Conservation (phyloP, 352 stramenopile genomes). For the Phytophthora sojae region DNA sequence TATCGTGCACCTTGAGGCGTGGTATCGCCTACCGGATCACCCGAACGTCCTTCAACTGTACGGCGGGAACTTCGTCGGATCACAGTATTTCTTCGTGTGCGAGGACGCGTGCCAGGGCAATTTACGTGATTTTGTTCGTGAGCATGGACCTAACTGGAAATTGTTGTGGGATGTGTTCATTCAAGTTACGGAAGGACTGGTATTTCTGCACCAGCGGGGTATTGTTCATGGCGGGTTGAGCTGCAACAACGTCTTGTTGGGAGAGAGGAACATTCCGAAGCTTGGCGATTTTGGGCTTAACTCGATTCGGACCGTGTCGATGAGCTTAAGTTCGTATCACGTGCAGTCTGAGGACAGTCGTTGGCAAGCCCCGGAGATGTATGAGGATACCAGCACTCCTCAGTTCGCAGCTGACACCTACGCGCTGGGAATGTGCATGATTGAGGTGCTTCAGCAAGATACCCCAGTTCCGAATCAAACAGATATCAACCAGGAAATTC, state of each 20-base stretch:
- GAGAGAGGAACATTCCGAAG: conserved; percentile 11
- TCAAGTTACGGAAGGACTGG: conserved; percentile 37
- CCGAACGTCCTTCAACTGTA: conserved; percentile 15
- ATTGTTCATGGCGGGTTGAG: conserved; percentile 79
- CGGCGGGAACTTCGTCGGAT: conserved; percentile 1
- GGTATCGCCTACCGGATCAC: conserved; percentile 1
- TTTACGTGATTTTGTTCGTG: conserved; percentile 10
- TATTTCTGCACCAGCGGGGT: conserved; percentile 51
- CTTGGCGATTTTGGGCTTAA: conserved; percentile 32
- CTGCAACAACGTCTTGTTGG: conserved; percentile 73
- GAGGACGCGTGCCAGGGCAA: conserved; percentile 28
- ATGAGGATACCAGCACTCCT: neutral
- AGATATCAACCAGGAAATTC: no score
- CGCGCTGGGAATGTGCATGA: conserved; percentile 8
- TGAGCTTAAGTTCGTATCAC: neutral
- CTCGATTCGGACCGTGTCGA: conserved; percentile 1
- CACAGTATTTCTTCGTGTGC: conserved; percentile 6
- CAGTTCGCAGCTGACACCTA: neutral
- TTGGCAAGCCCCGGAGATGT: neutral
- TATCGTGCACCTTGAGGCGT: neutral
- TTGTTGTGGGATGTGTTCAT: conserved; percentile 7
- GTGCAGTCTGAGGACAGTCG: neutral
- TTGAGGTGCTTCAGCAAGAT: neutral
- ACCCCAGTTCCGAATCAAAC: no score
- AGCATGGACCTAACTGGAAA: neutral